Base-by-base conservation (phyloP, 2,329 filamentous ascomycete species). In the Venturia asperata region DNA sequence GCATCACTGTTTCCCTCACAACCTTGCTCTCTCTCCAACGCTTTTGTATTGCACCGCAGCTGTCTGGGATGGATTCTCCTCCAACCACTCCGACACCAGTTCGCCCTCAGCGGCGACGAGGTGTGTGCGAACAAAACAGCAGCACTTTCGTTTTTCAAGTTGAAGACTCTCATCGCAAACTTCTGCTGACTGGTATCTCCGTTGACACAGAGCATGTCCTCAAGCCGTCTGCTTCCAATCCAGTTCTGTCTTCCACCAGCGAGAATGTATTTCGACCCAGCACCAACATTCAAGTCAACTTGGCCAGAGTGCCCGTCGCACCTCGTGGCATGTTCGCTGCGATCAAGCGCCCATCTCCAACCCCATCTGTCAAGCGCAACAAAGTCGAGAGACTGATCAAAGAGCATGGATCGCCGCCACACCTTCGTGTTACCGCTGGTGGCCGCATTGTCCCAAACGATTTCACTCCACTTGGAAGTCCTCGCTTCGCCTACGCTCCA, bases 371-470 rank as follows among this genome's bases (percentile, higher is more conserved):
- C 70, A 81, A 81, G 72, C 76, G 77, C 52, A 78, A 77, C 64
- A 81, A 80, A 67, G 79, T 77, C 15, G 79, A 81, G 69, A 76
- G 74, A 52, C 76, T 82, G 52, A 77, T 82, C 70, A 80, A 81
- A 68, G 77, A 79, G 67, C 80, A 82, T 73, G 80, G 80, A 64
- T 82, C 80, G 45, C 80, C 80, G 43, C 78, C 77, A 27, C 78
- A 80, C 66, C 72, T 82, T 65, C 78, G 80, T 65, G 80, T 82
- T 55, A 82, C 80, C 61, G 80, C 80, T 67, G 80, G 80, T 47
- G 80, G 80, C n/a, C 77, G 79, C 21, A 78, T 82, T 67, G 80
- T 82, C n/a, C 79, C 80, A 17, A 80, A 76, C 63, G 80, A 76
- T 63, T 66, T 76, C 75, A 34, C 41, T 61, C 60, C 58, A 34